Conservation (phyloP, 106 monocot genomes). For the Phalaenopsis equestris region DNA sequence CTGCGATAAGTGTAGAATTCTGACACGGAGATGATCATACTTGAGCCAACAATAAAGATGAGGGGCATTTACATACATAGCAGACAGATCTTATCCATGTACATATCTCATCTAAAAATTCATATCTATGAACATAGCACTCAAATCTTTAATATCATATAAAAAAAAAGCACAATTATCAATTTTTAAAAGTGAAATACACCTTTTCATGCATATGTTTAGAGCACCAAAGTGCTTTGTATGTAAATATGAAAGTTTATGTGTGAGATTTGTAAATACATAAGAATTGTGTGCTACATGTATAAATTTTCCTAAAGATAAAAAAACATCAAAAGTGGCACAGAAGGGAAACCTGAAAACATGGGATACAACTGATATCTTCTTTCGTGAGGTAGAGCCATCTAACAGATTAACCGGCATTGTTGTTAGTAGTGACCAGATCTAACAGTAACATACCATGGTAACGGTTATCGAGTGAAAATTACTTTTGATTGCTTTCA, state of each 20-base stretch:
- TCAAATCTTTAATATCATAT: too few species aligned
- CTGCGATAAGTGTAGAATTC: conserved; percentile 69
- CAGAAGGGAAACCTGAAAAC: conserved; percentile 51
- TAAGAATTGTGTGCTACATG: too few species aligned
- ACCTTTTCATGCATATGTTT: too few species aligned
- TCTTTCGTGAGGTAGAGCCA: conserved; percentile 68
- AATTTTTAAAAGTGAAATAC: too few species aligned
- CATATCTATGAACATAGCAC: too few species aligned
- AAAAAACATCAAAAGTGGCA: background rate
- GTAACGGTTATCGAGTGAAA: background rate
- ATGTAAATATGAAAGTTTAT: too few species aligned
- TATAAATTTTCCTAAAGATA: background rate
- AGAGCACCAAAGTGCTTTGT: too few species aligned
- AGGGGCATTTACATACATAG: background rate
- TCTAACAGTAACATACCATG: background rate
- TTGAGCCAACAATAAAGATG: background rate
- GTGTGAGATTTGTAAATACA: too few species aligned
- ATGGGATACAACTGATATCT: conserved; percentile 57
- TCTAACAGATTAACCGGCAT: conserved; percentile 20
- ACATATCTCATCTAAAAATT: too few species aligned
- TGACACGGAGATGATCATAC: conserved; percentile 11
- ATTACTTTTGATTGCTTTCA: conserved; percentile 13
- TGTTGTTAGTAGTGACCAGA: background rate
- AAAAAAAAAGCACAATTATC: too few species aligned
- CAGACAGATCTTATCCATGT: too few species aligned